Evolutionary conservation across 495 filamentous ascomycete species (phyloP), one percentile per base, ranked within the genome.

Genomic region (Penicillium ucsense): DNA sequence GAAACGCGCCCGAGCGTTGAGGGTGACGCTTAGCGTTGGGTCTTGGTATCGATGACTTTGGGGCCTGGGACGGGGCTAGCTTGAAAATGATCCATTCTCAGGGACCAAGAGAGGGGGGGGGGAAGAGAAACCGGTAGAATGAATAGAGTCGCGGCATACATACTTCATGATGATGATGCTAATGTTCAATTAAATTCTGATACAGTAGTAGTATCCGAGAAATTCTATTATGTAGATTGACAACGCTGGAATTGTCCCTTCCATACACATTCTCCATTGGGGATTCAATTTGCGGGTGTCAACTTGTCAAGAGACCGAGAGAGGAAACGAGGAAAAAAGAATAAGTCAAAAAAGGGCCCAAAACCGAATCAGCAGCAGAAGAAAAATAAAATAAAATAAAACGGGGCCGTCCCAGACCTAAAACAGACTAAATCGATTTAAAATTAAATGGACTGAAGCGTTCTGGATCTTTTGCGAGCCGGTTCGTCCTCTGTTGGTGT

Each of bases 401-500:
- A 41, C 33, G 41, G 27, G 35, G 41, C 3, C 40, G 41, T 33
- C 33, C 8, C 43, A 33, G 38, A 37, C 38, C 38, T 38, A 36
- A 36, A 46, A 45, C 4, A 41, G 43, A 43, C 12, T 31, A 41
- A 48, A 29, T 37, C 34, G 46, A 53, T 52, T 36, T 36, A 48
- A 42, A 53, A 50, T 41, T 31, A 46, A 43, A 39, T 39, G 42
- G 10, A 37, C 29, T 34, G 48, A 53, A 56, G 46, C 49, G 57
- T 63, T 61, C 57, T 60, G 62, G 59, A 60, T 61, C 51, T 20
- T 20, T 20, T 20, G 20, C 20, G 20, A 20, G 20, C 20, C 53
- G 46, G 53, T 59, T 63, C 58, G 57, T 56, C 55, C 49, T 43
- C 44, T 20, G 20, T 20, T 20, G 20, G 20, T 20, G 46, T 35